Evolutionary conservation across 164 flowering plant species (phyloP).

Genomic region (Liquidambar formosana): DNA sequence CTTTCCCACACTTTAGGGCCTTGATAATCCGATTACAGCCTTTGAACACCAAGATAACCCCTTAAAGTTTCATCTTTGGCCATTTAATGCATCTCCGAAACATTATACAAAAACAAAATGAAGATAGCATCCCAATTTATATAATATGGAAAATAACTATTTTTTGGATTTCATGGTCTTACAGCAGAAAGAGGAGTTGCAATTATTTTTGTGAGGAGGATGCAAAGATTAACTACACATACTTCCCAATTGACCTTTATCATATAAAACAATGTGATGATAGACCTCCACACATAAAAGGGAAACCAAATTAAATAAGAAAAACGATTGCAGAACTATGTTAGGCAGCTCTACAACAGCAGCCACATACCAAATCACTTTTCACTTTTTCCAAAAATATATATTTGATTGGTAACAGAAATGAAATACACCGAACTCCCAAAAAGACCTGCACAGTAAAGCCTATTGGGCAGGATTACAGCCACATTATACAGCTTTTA

Average conservation of each 20-base stretch:
- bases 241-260: background rate
- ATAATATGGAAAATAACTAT: background rate
- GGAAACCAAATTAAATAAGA: background rate
- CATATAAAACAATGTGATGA: background rate
- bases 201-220: background rate
- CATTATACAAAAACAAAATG: background rate
- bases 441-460: background rate
- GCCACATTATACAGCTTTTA: background rate
- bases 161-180: background rate
- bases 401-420: background rate
- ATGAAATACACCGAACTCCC: background rate
- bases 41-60: constrained; percentile 4
- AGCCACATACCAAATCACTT: background rate
- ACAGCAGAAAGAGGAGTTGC: background rate
- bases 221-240: background rate
- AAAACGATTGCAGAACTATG: background rate
- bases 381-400: too few species aligned
- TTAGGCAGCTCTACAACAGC: background rate
- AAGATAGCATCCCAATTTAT: background rate
- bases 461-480: background rate
- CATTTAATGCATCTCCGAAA: background rate
- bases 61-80: background rate
- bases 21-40: too few species aligned
- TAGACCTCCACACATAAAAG: background rate
- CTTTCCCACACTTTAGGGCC: constrained; percentile 7